Base-by-base conservation (phyloP, 2,329 filamentous ascomycete species). In the Arachnomyces sp. region DNA sequence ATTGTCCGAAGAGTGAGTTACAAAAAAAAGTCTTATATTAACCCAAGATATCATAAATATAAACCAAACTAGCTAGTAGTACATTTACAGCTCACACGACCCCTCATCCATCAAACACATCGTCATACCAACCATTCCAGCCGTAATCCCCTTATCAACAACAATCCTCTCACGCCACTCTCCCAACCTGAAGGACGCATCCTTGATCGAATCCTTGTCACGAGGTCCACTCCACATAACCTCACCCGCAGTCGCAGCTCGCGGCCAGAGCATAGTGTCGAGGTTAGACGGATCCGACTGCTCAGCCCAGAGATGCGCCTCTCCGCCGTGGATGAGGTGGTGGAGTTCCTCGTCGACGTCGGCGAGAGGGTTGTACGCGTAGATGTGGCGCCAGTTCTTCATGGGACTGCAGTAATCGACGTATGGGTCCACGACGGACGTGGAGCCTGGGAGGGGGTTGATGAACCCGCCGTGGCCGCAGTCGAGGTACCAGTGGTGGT, bases 381-480 rank as follows among this genome's bases (percentile, higher is more conserved):
- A 94, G 43, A 90, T 73, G 18, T 85, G 69, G 5, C 79, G 76
- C 88, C 88, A 94, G 65, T 76, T 84, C 67, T 94, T 87, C 55
- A 72, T 71, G 1, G 88, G 88, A 0, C 69, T 57, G 53, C 42
- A 60, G 55, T n/a, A 59, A n/a, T 31, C 55, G 43, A 45, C 30
- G 32, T 42, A 49, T 8, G 47, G 45, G 11, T 42, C 40, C 25
- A 41, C 32, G 29, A 49, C 20, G 9, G 28, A 28, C 5, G 11
- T 34, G 4, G 46, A 47, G 16, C 39, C 37, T n/a, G 31, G 39
- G 17, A 56, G 54, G 3, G 54, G 56, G 34, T 58, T 59, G 39
- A 61, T 52, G 53, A 60, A 60, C 0, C 50, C 55, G 0, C 56
- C 57, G 2, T 52, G 50, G 28, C 59, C 58, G 37, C 54, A 61